These are phyloP conservation scores for Nicotiana obtusifolia DNA, from an alignment of 257 asterid species.

Conservation along the genomic window DNA sequence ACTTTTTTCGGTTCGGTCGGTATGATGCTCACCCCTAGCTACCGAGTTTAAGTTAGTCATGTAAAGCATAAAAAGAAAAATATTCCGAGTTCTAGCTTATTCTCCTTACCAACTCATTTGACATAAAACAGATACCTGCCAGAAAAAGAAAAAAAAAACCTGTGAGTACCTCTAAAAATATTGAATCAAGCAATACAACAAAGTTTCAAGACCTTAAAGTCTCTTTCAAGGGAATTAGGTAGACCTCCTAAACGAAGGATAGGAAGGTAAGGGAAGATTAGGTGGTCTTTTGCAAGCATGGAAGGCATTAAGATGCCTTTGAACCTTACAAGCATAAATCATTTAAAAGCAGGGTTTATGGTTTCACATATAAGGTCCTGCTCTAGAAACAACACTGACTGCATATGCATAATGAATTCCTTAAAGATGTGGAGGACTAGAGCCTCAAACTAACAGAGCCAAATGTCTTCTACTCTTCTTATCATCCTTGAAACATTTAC, in stretches of 20 bases:
- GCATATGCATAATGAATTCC: neutral
- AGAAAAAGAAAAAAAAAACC: conserved; percentile 1
- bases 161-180: conserved; percentile 15
- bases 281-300: neutral
- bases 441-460: neutral
- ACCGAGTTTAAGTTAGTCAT: neutral
- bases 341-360: neutral
- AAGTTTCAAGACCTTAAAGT: neutral
- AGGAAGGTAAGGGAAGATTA: neutral
- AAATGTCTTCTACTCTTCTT: neutral
- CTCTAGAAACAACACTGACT: neutral
- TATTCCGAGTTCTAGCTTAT: neutral
- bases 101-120: conserved; percentile 87
- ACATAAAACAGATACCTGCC: conserved; percentile 95
- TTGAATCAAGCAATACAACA: neutral
- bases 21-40: no score
- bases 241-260: neutral
- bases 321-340: neutral
- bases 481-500: neutral
- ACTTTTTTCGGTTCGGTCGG: no score
- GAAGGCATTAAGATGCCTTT: neutral
- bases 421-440: neutral
- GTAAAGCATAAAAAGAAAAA: neutral
- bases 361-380: neutral
- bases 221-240: neutral